These are phyloP conservation scores for Sechiopsis laciniata DNA, from an alignment of 306 rosid species.

Conservation along the genomic window DNA sequence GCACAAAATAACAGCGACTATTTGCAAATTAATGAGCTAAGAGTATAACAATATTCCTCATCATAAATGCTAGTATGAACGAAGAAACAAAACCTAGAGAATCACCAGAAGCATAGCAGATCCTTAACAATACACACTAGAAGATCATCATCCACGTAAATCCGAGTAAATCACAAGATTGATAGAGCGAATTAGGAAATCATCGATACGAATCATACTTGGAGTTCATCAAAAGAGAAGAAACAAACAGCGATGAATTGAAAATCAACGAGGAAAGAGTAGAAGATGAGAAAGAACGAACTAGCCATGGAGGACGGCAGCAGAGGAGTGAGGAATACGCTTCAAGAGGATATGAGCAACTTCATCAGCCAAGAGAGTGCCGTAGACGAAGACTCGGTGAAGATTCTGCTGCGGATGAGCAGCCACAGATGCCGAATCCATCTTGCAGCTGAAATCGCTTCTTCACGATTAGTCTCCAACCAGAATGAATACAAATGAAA, in stretches of 20 bases:
- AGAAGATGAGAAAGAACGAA: slow-evolving; percentile 33
- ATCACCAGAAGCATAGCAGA: not conserved
- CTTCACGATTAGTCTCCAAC: not conserved
- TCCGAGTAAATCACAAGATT: not conserved
- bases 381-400: slow-evolving; percentile 81
- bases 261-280: slow-evolving; percentile 8
- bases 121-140: not conserved
- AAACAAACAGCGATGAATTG: not conserved
- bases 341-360: slow-evolving; percentile 58
- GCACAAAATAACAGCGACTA: not conserved
- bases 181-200: not conserved
- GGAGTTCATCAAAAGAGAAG: not conserved
- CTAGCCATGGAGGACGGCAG: slow-evolving; percentile 56
- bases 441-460: slow-evolving; percentile 6
- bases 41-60: slow-evolving; percentile 17
- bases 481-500: not conserved
- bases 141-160: not conserved
- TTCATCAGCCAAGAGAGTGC: slow-evolving; percentile 75
- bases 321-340: slow-evolving; percentile 52
- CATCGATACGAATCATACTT: not conserved
- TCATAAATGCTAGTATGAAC: not conserved
- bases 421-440: not conserved
- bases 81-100: not conserved
- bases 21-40: not conserved
- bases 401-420: slow-evolving; percentile 24